phyloP scores from a whole-genome alignment of 306 rosid genomes.

The Ormosia emarginata region DNA sequence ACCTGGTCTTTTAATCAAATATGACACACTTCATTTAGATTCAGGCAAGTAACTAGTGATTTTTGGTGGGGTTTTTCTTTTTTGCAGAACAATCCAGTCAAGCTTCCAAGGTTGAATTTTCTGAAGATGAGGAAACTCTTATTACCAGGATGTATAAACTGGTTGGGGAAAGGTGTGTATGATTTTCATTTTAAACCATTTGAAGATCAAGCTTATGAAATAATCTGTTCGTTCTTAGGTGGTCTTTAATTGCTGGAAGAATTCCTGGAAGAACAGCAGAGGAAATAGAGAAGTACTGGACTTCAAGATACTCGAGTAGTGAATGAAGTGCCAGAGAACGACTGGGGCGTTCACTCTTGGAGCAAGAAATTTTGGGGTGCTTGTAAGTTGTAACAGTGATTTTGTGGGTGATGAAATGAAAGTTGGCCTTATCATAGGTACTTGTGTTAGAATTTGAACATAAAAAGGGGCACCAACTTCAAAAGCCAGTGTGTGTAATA shows the following conservation, averaged over 20 bases:
- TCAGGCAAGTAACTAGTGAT: background rate
- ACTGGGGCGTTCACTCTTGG: slow-evolving; percentile 3
- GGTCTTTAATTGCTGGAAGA: slow-evolving; percentile 91
- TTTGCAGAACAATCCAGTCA: slow-evolving; percentile 42
- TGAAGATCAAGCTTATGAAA: background rate
- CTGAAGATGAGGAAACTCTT: slow-evolving; percentile 84
- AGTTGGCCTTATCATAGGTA: slow-evolving; percentile 17
- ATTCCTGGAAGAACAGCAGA: slow-evolving; percentile 96
- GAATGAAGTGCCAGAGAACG: slow-evolving; percentile 19
- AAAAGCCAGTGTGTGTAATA: slow-evolving; percentile 27
- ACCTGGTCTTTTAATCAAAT: background rate
- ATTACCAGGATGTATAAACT: slow-evolving; percentile 77
- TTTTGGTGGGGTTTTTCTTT: background rate
- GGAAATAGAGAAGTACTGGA: slow-evolving; percentile 84
- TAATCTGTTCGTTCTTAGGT: slow-evolving; percentile 35
- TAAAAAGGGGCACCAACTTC: background rate
- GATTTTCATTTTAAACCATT: background rate
- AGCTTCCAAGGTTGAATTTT: slow-evolving; percentile 57
- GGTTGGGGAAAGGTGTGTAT: slow-evolving; percentile 70
- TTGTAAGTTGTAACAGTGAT: slow-evolving; percentile 10
- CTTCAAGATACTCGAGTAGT: slow-evolving; percentile 59
- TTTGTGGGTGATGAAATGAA: background rate
- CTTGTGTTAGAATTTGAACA: background rate
- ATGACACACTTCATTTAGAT: background rate
- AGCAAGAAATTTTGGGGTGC: slow-evolving; percentile 40